Evolutionary conservation across 768 basidiomycete species (phyloP).

Genomic region (Mycena latifolia): DNA sequence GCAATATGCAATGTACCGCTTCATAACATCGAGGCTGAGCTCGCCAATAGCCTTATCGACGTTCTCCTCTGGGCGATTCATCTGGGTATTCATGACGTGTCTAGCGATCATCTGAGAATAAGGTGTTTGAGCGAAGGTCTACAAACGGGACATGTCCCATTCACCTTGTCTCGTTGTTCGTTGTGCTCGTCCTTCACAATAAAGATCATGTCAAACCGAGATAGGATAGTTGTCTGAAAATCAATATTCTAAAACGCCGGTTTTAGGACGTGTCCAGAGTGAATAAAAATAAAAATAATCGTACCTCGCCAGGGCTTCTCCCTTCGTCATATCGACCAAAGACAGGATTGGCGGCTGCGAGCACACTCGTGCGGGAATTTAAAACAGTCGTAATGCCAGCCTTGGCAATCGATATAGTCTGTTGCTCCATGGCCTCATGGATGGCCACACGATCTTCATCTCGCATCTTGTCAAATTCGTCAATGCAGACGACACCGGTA

Average conservation of each 20-base stretch:
- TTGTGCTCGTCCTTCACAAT: conserved; percentile 99
- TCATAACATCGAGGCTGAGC: conserved; percentile 98
- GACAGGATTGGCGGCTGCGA: conserved; percentile 98
- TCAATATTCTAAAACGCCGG: conserved; percentile 80
- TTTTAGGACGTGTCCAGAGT: not conserved
- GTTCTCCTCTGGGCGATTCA: conserved; percentile 86
- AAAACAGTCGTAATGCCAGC: conserved; percentile 98
- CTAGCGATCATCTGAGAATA: conserved; percentile 85
- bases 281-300: not conserved
- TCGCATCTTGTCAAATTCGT: conserved; percentile 99
- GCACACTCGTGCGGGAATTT: conserved; percentile 94
- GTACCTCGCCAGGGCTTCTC: conserved; percentile 92
- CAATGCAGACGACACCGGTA: conserved; percentile 98
- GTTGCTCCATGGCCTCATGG: conserved; percentile 99
- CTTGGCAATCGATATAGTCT: conserved; percentile 99
- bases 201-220: conserved; percentile 99
- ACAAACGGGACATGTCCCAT: conserved; percentile 39
- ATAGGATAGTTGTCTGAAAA: conserved; percentile 97
- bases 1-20: conserved; percentile 95
- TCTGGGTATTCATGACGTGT: conserved; percentile 99
- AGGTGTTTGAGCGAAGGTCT: conserved; percentile 13
- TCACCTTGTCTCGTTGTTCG: conserved; percentile 89
- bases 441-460: conserved; percentile 99
- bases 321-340: conserved; percentile 99
- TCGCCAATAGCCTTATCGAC: conserved; percentile 82